Evolutionary conservation across 257 asterid genomes (phyloP).

Genomic region (Anisodus tanguticus): DNA sequence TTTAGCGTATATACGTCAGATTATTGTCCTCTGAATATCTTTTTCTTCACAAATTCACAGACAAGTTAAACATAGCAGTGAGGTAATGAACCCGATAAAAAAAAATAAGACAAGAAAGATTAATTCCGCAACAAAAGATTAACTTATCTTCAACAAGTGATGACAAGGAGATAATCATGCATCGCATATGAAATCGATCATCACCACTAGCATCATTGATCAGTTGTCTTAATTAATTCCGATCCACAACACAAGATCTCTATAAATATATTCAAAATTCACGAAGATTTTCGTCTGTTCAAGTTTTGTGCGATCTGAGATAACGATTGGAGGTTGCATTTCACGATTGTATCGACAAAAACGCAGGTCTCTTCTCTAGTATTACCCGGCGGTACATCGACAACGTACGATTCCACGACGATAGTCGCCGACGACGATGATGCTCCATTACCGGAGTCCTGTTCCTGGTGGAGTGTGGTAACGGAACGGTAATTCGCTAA

Average conservation of each 20-base stretch:
- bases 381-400: conserved; percentile 70
- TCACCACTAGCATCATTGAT: conserved; percentile 26
- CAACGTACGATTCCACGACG: conserved; percentile 71
- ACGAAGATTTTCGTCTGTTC: conserved; percentile 27
- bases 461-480: conserved; percentile 59
- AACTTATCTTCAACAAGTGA: conserved; percentile 29
- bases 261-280: background rate
- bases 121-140: background rate
- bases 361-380: conserved; percentile 66
- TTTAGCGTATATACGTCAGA: background rate
- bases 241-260: background rate
- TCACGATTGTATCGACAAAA: conserved; percentile 68
- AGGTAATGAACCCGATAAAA: background rate
- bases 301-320: conserved; percentile 51
- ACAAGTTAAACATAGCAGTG: background rate
- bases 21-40: background rate
- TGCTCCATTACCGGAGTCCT: conserved; percentile 10
- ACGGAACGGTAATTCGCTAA: conserved; percentile 63
- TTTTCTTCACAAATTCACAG: background rate
- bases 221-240: background rate
- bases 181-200: conserved; percentile 19
- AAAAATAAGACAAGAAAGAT: background rate
- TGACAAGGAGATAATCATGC: conserved; percentile 26
- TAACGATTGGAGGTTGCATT: conserved; percentile 62
- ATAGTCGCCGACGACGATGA: conserved; percentile 34